Conservation (phyloP, 2,329 filamentous ascomycete genomes). For the Colletotrichum musae region DNA sequence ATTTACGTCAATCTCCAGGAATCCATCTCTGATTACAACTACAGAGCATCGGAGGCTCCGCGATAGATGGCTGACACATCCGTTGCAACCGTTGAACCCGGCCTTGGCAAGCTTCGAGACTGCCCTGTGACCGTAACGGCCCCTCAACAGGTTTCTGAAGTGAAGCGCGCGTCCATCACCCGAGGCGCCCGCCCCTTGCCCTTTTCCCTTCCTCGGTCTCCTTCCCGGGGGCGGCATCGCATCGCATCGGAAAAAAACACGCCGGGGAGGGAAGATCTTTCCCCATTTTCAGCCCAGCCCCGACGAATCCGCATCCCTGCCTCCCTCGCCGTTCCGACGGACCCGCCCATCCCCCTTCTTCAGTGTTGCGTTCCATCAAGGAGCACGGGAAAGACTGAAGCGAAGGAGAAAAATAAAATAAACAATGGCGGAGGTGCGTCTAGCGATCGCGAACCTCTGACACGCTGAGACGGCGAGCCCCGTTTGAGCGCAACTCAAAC, state of each 20-base stretch:
- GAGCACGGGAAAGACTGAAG: too few species aligned
- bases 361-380: not conserved
- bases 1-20: too few species aligned
- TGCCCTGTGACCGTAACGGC: constrained; percentile 30
- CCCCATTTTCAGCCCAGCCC: constrained; percentile 2
- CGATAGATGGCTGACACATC: constrained; percentile 23
- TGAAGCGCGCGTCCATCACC: constrained; percentile 1
- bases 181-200: not conserved
- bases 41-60: too few species aligned
- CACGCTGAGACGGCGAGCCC: constrained; percentile 38
- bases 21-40: too few species aligned
- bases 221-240: not conserved
- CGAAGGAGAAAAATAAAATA: too few species aligned
- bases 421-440: not conserved
- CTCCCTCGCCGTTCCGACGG: constrained; percentile 4
- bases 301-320: constrained; percentile 3
- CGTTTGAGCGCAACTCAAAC: constrained; percentile 42
- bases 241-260: not conserved
- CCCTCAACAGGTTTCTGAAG: constrained; percentile 14
- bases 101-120: constrained; percentile 37
- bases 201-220: not conserved
- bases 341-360: not conserved
- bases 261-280: not conserved
- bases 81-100: constrained; percentile 28
- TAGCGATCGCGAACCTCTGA: constrained; percentile 36